These are phyloP conservation scores for Eucalyptus erythrocorys DNA, from an alignment of 345 rosid species.

Conservation along the genomic window DNA sequence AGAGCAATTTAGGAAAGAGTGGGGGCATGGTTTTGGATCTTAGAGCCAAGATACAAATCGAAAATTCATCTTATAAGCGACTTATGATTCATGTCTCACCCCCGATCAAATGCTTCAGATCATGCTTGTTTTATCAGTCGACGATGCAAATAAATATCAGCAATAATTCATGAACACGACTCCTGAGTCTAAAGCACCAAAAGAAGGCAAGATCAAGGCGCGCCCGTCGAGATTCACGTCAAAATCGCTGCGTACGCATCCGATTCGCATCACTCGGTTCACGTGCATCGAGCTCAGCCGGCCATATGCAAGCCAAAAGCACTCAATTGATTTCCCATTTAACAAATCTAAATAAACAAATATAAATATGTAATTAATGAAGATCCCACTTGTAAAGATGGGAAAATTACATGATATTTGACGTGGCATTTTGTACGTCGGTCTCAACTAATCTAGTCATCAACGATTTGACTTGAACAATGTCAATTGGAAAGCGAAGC, in stretches of 20 bases:
- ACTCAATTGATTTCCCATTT: neutral
- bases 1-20: neutral
- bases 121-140: neutral
- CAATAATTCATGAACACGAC: rapidly evolving
- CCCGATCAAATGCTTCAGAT: neutral
- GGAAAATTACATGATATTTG: neutral
- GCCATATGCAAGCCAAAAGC: too few species aligned
- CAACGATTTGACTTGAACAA: neutral
- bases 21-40: neutral
- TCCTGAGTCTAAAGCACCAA: neutral
- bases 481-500: neutral
- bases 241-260: too few species aligned
- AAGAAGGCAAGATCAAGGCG: neutral
- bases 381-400: neutral
- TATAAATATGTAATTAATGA: too few species aligned
- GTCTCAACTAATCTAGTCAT: neutral
- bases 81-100: neutral
- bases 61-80: neutral
- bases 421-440: neutral
- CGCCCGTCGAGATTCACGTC: neutral
- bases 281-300: too few species aligned
- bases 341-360: too few species aligned
- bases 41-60: neutral
- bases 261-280: too few species aligned
- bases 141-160: neutral